A percentile compares a stretch with the other conserved stretches of the same genome.
These are phyloP conservation scores for Ammopiptanthus mongolicus DNA, from an alignment of 306 rosid species.

Conservation along the genomic window DNA sequence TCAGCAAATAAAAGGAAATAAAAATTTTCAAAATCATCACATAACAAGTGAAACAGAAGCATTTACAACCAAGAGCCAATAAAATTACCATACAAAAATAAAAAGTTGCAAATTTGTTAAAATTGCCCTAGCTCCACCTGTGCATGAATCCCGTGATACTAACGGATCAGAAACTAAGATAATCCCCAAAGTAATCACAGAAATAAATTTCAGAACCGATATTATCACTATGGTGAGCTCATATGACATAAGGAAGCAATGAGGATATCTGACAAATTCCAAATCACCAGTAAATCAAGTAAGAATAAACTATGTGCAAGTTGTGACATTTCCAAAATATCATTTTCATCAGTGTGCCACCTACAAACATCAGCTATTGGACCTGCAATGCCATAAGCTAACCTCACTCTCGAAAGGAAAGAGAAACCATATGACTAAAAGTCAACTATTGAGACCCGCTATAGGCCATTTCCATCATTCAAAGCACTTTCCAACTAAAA, in stretches of 20 bases:
- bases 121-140: not conserved
- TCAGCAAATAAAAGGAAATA: not conserved
- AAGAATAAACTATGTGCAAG: slow-evolving; percentile 12
- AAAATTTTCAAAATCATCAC: slow-evolving; percentile 3
- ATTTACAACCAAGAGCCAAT: not conserved
- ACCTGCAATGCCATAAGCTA: not conserved
- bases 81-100: not conserved
- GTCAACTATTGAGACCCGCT: not conserved
- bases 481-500: not conserved
- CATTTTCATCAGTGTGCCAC: not conserved
- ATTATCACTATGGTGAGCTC: not conserved
- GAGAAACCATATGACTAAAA: not conserved
- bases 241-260: slow-evolving; percentile 3
- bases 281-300: not conserved
- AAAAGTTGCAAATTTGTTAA: not conserved
- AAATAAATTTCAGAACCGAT: slow-evolving; percentile 16
- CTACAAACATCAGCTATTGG: not conserved
- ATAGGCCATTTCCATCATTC: not conserved
- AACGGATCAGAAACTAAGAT: slow-evolving; percentile 14
- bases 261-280: not conserved
- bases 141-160: slow-evolving; percentile 9
- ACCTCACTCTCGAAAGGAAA: not conserved
- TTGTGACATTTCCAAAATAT: slow-evolving; percentile 3
- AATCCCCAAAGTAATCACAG: not conserved
- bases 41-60: not conserved